Conservation (phyloP, 768 basidiomycete genomes). For the Pseudohyphozyma bogoriensis region DNA sequence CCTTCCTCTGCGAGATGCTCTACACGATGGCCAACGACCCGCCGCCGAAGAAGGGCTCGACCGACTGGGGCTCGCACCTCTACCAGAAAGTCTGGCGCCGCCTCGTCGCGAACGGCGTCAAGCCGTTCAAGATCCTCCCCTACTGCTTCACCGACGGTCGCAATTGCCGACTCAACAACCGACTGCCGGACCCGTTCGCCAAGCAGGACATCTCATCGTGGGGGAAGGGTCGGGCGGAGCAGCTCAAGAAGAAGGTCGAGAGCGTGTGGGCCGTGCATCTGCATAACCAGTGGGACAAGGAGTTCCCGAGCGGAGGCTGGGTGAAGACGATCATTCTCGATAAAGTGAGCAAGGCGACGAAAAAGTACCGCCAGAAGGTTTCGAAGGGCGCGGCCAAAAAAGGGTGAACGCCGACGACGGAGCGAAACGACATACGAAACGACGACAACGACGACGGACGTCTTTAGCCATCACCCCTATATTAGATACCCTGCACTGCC, state of each 20-base stretch:
- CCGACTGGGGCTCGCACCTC: conserved; percentile 87
- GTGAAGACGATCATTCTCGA: conserved; percentile 63
- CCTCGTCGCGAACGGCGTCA: conserved; percentile 58
- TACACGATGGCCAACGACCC: conserved; percentile 70
- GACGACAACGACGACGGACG: too few species aligned
- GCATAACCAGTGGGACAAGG: conserved; percentile 93
- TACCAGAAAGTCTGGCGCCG: conserved; percentile 87
- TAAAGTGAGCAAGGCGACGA: neutral
- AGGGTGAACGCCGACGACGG: too few species aligned
- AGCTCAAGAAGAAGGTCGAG: conserved; percentile 53
- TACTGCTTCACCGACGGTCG: conserved; percentile 91
- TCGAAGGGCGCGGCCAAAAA: too few species aligned
- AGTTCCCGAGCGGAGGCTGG: conserved; percentile 75
- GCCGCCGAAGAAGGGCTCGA: conserved; percentile 63
- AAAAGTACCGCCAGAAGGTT: neutral
- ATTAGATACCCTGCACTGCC: too few species aligned
- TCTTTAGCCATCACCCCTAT: too few species aligned
- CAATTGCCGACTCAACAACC: conserved; percentile 82
- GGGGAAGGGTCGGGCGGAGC: conserved; percentile 52
- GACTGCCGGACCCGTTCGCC: conserved; percentile 81
- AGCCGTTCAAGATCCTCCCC: conserved; percentile 83
- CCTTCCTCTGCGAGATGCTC: conserved; percentile 95
- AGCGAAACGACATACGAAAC: too few species aligned
- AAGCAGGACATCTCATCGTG: conserved; percentile 47
- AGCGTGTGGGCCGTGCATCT: conserved; percentile 82